These are phyloP conservation scores for Tuber aestivum DNA, from an alignment of 495 filamentous ascomycete species.

Conservation along the genomic window DNA sequence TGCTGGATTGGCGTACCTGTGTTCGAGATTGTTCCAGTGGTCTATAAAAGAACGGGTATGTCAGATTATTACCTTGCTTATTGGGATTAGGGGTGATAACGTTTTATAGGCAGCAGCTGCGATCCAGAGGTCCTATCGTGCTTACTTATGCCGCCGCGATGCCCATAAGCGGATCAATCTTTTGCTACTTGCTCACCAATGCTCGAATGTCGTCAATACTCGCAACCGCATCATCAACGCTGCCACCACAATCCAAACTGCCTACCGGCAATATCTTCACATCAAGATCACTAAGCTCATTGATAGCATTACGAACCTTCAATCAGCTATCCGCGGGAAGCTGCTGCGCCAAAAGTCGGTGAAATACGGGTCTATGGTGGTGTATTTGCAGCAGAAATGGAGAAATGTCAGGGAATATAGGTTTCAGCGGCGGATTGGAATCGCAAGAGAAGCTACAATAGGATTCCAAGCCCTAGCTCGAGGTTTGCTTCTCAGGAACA, in stretches of 20 bases:
- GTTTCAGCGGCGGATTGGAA: slow-evolving; percentile 33
- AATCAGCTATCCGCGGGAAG: slow-evolving; percentile 33
- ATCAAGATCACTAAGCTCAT: slow-evolving; percentile 38
- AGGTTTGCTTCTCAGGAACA: slow-evolving; percentile 33
- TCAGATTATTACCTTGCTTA: background rate
- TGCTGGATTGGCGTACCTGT: slow-evolving; percentile 56
- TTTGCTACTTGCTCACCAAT: slow-evolving; percentile 47
- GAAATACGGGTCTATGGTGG: slow-evolving; percentile 3
- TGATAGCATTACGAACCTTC: slow-evolving; percentile 27
- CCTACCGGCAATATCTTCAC: slow-evolving; percentile 41
- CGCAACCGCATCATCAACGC: slow-evolving; percentile 49
- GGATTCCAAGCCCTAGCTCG: slow-evolving; percentile 35
- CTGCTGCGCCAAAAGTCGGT: slow-evolving; percentile 20
- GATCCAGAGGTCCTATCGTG: slow-evolving; percentile 49
- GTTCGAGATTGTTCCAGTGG: slow-evolving; percentile 55
- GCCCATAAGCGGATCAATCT: slow-evolving; percentile 46
- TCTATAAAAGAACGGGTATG: slow-evolving; percentile 43
- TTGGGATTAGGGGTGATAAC: slow-evolving; percentile 13
- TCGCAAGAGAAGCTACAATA: slow-evolving; percentile 28
- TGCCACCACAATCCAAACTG: slow-evolving; percentile 50
- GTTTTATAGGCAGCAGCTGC: slow-evolving; percentile 46
- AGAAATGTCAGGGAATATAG: slow-evolving; percentile 29
- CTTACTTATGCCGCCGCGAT: slow-evolving; percentile 38
- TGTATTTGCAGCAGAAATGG: slow-evolving; percentile 26
- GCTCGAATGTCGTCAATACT: slow-evolving; percentile 48